A percentile compares a stretch with the other conserved stretches of the same genome.
Conservation (phyloP, 2,329 filamentous ascomycete genomes). For the Pestalotiopsis sp. region DNA sequence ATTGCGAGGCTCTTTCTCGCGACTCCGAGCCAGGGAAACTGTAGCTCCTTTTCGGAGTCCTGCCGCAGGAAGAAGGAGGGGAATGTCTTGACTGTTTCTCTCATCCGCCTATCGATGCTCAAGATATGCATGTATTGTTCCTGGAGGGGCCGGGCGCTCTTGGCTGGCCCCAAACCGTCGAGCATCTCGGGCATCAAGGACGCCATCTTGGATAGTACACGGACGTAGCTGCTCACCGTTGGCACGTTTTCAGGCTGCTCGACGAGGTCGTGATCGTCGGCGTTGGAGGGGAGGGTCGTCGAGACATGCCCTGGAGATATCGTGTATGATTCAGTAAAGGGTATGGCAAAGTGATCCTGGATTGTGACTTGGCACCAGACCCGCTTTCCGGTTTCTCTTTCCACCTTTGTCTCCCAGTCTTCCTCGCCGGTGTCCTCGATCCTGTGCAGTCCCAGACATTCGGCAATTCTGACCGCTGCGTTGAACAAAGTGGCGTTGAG, state of each 20-base stretch:
- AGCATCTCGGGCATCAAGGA: slow-evolving; percentile 1
- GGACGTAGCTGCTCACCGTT: background rate
- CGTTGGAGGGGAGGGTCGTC: background rate
- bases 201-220: slow-evolving; percentile 5
- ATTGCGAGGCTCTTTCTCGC: background rate
- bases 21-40: background rate
- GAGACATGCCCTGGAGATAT: slow-evolving; percentile 1
- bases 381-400: background rate
- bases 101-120: slow-evolving; percentile 5
- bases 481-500: slow-evolving; percentile 9
- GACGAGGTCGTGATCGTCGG: background rate
- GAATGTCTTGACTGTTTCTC: background rate
- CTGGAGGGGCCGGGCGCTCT: background rate
- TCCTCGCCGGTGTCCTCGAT: background rate
- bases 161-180: background rate
- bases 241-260: background rate
- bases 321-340: background rate
- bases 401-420: background rate
- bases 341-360: slow-evolving; percentile 5
- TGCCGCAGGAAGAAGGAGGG: background rate
- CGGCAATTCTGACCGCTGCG: background rate
- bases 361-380: slow-evolving; percentile 4
- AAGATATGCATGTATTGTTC: slow-evolving; percentile 7
- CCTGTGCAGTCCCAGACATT: background rate
- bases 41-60: background rate